A percentile compares a stretch with the other conserved stretches of the same genome.
Conservation (phyloP, 441 rosid species). For the Biscutella auriculata region DNA sequence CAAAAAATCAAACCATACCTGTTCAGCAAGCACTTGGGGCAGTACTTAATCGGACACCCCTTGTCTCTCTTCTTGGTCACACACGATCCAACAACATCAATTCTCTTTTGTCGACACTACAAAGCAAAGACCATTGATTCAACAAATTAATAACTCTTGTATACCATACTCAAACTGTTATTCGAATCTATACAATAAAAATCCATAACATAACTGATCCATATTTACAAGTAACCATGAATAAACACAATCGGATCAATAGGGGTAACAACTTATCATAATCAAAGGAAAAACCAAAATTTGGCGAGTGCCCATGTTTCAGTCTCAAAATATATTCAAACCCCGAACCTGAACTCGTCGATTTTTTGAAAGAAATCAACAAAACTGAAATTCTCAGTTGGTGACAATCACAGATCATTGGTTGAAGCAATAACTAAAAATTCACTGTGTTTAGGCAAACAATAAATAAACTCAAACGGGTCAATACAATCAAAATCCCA, state of each 20-base stretch:
- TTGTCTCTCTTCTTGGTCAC: constrained; percentile 28
- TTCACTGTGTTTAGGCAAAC: too few species aligned
- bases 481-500: too few species aligned
- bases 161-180: too few species aligned
- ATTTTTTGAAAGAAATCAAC: too few species aligned
- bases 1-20: constrained; percentile 30
- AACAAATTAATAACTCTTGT: not conserved
- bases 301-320: not conserved
- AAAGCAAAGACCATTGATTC: not conserved
- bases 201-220: not conserved
- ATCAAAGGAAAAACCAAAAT: not conserved
- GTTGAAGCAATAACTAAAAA: too few species aligned
- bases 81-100: constrained; percentile 41
- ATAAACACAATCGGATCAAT: not conserved
- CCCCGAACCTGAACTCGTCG: too few species aligned
- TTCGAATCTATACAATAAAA: too few species aligned
- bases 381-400: too few species aligned
- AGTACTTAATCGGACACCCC: constrained; percentile 42
- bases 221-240: not conserved
- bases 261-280: not conserved
- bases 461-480: too few species aligned
- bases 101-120: constrained; percentile 79
- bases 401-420: too few species aligned
- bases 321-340: not conserved
- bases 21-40: constrained; percentile 60